Percentiles rank a stretch among this genome's conserved stretches.
Conservation (phyloP, 306 rosid genomes). For the Arachis stenosperma region DNA sequence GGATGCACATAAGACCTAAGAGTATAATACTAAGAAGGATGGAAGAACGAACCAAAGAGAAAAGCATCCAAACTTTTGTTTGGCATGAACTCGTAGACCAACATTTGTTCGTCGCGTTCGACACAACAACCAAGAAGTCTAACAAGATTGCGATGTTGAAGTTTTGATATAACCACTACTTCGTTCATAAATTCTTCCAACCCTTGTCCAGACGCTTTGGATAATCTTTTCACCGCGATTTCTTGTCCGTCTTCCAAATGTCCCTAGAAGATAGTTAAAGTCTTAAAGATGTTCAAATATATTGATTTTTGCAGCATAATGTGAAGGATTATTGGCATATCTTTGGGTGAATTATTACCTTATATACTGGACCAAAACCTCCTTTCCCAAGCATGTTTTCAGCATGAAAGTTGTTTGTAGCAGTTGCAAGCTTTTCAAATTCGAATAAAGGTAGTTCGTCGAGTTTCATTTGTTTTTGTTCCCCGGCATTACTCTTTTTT, state of each 20-base stretch:
- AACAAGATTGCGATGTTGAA: constrained; percentile 61
- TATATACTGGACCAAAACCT: constrained; percentile 46
- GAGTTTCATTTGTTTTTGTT: constrained; percentile 25
- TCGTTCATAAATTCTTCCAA: constrained; percentile 55
- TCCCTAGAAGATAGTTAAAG: constrained; percentile 30
- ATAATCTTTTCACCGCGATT: constrained; percentile 54
- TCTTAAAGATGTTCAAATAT: not conserved
- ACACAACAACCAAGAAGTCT: constrained; percentile 54
- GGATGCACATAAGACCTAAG: not conserved
- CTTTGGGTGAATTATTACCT: constrained; percentile 31
- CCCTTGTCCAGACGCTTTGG: constrained; percentile 51
- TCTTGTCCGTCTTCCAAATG: constrained; percentile 44
- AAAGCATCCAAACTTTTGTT: constrained; percentile 55
- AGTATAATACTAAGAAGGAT: not conserved
- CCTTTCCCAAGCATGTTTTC: constrained; percentile 41
- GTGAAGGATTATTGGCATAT: not conserved
- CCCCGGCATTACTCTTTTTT: not conserved
- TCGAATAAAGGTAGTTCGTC: constrained; percentile 37
- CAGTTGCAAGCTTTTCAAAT: constrained; percentile 39
- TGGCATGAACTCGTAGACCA: constrained; percentile 57
- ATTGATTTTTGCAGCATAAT: not conserved
- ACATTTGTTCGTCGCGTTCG: constrained; percentile 49
- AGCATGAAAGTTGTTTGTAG: constrained; percentile 42
- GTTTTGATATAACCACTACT: constrained; percentile 50
- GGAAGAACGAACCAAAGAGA: constrained; percentile 46